Evolutionary conservation across 1,284 basidiomycete species (phyloP), one percentile per base, ranked within the genome.

Genomic region (Xanthoconium separans): DNA sequence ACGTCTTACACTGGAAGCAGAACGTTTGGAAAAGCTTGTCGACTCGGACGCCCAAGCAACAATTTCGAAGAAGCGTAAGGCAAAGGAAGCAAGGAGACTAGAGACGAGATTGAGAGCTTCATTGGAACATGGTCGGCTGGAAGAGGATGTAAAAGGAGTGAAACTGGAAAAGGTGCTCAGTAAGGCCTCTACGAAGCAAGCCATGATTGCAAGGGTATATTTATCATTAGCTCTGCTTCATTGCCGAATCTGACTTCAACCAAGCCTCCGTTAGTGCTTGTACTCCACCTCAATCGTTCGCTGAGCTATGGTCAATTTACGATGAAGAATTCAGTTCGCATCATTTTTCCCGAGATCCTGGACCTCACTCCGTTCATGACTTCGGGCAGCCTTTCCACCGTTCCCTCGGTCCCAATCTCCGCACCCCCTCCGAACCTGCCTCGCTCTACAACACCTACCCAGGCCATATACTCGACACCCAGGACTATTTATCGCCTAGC

Each of bases 251-350:
- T 69, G 54, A 68, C 47, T 7, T 24, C 41, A 18, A 33, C 30
- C 41, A 68, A 93, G 84, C 89, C 93, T 15, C 94, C 94, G 0
- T 81, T 81, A 9, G 84, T 93, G 1, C 81, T 96, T 27, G 87
- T 84, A 2, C 79, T 96, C 1, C 93, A 96, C 70, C 84, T 97
- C 54, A 93, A 93, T 61, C 84, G 95, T 50, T 94, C 91, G 8
- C 77, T 93, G 50, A 87, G 89, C 66, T 89, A 82, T 59, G 89
- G 89, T 18, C 79, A 79, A 53, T 85, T 87, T 61, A 82, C 90
- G 22, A 72, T 87, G 59, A 95, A 95, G 75, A 96, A 95, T 72
- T 83, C 78, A 40, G 84, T 89, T 55, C 78, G 80, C 40, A 81
- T 97, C n/a, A 61, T 78, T 29, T 96, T 94, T 69, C 91, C 93